Evolutionary conservation across 2,329 filamentous ascomycete genomes (phyloP).

Genomic region (Hypocreales sp.): DNA sequence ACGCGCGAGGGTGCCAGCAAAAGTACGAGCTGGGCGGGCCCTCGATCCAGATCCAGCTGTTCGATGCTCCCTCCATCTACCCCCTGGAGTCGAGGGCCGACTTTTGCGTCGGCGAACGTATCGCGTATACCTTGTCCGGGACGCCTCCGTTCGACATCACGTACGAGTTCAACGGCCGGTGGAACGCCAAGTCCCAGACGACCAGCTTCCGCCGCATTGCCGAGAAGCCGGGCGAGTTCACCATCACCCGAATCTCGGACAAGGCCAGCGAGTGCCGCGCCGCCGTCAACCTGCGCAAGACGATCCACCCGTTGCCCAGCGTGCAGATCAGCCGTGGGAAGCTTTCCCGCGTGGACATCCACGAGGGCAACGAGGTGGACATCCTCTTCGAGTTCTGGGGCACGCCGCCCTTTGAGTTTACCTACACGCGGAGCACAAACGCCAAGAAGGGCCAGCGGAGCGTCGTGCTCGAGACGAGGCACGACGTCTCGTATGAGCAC

Average conservation of each 20-base stretch:
- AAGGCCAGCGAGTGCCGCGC: constrained; percentile 79
- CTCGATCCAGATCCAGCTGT: constrained; percentile 79
- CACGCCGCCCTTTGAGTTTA: constrained; percentile 93
- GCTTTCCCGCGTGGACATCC: constrained; percentile 75
- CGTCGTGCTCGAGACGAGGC: constrained; percentile 75
- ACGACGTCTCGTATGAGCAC: constrained; percentile 71
- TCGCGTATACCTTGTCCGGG: constrained; percentile 82
- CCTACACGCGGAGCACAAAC: constrained; percentile 84
- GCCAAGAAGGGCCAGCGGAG: constrained; percentile 63
- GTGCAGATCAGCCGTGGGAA: constrained; percentile 79
- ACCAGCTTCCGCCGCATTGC: constrained; percentile 89
- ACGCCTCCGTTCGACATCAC: constrained; percentile 84
- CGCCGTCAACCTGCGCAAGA: constrained; percentile 60
- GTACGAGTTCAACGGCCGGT: constrained; percentile 74
- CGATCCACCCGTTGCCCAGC: constrained; percentile 82
- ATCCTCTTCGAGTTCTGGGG: constrained; percentile 93
- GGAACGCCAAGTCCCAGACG: constrained; percentile 63
- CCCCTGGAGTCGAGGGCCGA: constrained; percentile 71
- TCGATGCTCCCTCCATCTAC: constrained; percentile 82
- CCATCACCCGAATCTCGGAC: constrained; percentile 75
- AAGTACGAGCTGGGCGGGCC: constrained; percentile 56
- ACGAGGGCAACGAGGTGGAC: constrained; percentile 88
- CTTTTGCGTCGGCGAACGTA: constrained; percentile 90
- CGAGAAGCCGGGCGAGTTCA: constrained; percentile 78
- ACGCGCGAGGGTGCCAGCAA: constrained; percentile 72